A percentile compares a stretch with the other conserved stretches of the same genome.
phyloP scores from a whole-genome alignment of 768 basidiomycete species.

The Filobasidium wieringae region DNA sequence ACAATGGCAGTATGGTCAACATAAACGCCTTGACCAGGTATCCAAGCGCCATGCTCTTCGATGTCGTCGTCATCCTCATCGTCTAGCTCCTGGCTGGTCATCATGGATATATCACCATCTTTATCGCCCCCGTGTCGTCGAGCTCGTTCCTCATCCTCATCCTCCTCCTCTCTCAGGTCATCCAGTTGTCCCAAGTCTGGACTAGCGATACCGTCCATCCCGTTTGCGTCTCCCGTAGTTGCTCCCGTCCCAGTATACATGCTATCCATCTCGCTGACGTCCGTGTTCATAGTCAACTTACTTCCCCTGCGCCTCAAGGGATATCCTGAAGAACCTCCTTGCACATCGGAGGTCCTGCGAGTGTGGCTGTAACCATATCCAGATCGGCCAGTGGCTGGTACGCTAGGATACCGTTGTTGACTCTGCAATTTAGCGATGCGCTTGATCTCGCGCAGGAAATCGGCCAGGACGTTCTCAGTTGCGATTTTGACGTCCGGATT shows the following conservation, averaged over 20 bases:
- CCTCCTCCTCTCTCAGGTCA: constrained; percentile 17
- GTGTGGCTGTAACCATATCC: background rate
- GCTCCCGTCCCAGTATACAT: constrained; percentile 8
- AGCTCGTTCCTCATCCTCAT: constrained; percentile 8
- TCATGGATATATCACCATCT: constrained; percentile 4
- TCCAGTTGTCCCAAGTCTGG: constrained; percentile 17
- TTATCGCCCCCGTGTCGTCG: constrained; percentile 4
- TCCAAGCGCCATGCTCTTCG: constrained; percentile 51
- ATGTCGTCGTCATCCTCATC: constrained; percentile 38
- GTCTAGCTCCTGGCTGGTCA: constrained; percentile 19
- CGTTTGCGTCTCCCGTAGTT: constrained; percentile 15
- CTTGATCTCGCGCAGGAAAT: constrained; percentile 80
- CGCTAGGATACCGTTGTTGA: constrained; percentile 36
- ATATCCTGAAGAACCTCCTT: background rate
- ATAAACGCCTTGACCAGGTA: constrained; percentile 83
- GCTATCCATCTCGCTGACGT: constrained; percentile 12
- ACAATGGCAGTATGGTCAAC: constrained; percentile 86
- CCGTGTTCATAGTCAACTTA: constrained; percentile 29
- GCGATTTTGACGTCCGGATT: constrained; percentile 84
- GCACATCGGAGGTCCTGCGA: background rate
- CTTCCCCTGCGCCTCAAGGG: constrained; percentile 37
- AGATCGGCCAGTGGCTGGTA: background rate
- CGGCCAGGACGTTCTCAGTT: constrained; percentile 75
- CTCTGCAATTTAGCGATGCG: constrained; percentile 67
- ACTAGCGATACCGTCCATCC: constrained; percentile 7